Percentiles rank a stretch among this genome's conserved stretches.
phyloP scores from a whole-genome alignment of 352 stramenopile species.

The Phytophthora europaea region DNA sequence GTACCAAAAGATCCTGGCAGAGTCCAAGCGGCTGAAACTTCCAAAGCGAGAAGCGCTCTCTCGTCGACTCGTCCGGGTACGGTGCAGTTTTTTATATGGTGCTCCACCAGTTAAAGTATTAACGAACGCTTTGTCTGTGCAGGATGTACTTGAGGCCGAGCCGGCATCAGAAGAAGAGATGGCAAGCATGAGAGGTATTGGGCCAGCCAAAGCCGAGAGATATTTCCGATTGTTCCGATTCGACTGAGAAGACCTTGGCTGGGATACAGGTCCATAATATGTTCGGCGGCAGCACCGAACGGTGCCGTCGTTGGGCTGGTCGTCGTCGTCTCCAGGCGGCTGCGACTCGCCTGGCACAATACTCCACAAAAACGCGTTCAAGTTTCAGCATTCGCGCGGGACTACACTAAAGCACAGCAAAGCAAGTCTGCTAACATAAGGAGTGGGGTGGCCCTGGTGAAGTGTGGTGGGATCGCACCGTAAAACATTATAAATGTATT shows the following conservation, averaged over 20 bases:
- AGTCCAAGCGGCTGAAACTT: conserved; percentile 53
- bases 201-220: conserved; percentile 51
- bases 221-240: conserved; percentile 65
- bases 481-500: no score
- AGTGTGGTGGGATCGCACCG: no score
- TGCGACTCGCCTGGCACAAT: no score
- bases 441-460: no score
- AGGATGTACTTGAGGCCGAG: conserved; percentile 61
- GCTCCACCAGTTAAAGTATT: neutral
- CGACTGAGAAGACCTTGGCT: conserved; percentile 15
- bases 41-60: conserved; percentile 70
- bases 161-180: conserved; percentile 68
- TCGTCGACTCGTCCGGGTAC: conserved; percentile 55
- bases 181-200: conserved; percentile 69
- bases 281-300: no score
- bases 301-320: no score
- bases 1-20: conserved; percentile 62
- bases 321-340: no score
- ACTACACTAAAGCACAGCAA: no score
- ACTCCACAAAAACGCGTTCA: no score
- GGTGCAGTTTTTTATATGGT: neutral
- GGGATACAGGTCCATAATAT: no score
- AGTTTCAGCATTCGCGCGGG: no score
- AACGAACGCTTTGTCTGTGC: neutral
- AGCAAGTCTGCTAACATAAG: no score